Evolutionary conservation across 2,329 filamentous ascomycete species (phyloP), one percentile per base, ranked within the genome.

Genomic region (Alternaria sp.): DNA sequence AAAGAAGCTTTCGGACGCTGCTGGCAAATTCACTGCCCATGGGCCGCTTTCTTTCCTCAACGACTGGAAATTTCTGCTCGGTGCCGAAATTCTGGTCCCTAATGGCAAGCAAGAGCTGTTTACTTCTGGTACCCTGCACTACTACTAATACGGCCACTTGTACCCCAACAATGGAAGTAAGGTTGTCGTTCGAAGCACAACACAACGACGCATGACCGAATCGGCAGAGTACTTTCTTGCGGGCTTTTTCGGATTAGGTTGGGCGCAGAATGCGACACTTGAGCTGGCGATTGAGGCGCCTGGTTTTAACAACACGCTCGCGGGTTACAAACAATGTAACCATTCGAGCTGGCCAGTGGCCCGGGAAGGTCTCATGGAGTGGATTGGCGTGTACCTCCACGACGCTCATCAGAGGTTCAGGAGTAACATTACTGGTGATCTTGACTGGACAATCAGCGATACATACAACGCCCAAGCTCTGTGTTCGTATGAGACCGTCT

Each of bases 401-500:
- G 83, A 90, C 56, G 88, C 89, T 2, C 87, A 86, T 9, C 74
- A 80, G 17, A 84, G 89, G 3, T 82, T 93, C 52, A 80, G 83
- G 29, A 74, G 78, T 4, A 77, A 87, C 75, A 80, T 87, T 0
- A 62, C 65, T 3, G 74, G 74, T 26, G 67, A 74, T 29, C 61
- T 77, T 3, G 68, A 75, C 57, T 77, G 75, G 75, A 76, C 72
- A 3, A 37, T 77, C 2, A 61, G 59, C 11, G 75, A 77, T 54
- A 75, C 72, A 2, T 77, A 87, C 70, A 84, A 89, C 53, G 91
- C 90, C 0, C 90, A 93, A 74, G 87, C 82, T 3, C 82, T 93
- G 72, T 93, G 90, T 67, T 87, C 90, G 0, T 93, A 93, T 70
- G 90, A 93, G 75, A 92, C 89, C 0, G 84, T 91, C n/a, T 87